Evolutionary conservation across 2,329 filamentous ascomycete genomes (phyloP), one percentile per base, ranked within the genome.

Genomic region (Alternaria sp.): DNA sequence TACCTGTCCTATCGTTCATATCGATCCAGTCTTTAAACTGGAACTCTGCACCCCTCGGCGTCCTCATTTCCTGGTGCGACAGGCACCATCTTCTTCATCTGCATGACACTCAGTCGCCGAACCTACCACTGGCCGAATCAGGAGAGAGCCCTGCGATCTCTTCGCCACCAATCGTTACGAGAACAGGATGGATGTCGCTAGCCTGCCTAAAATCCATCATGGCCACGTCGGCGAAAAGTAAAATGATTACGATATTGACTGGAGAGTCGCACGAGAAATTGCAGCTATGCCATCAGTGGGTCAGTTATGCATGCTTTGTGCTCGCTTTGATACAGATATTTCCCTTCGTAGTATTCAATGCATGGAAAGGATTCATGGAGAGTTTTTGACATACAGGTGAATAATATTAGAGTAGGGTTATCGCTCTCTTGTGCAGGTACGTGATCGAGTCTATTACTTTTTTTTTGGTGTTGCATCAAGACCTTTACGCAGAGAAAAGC

Each of bases 271-370:
- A 86, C 56, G 86, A 88, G 66, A 83, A 82, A 54, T 78, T 88
- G 2, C 83, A 86, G 55, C 62, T 74, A 1, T 68, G 73, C 37
- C 72, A 75, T 36, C 61, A 69, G 24, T 75, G 69, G 67, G 67
- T 60, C 6, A 53, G 64, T 9, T 74, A 73, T 39, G 83, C 82
- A 31, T 85, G 86, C 77, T 85, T 86, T 56, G 75, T 83, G 17
- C 76, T 86, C 0, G 83, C 84, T 0, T 73, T 88, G 4, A 63
- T 87, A 5, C 85, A 88, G 65, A 87, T 85, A 0, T 87, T 87
- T 49, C 85, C 85, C 0, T 88, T 86, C 64, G 82, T 88, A 55
- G 75, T 87, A 1, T 84, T 80, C 61, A 78, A 85, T 61, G 77
- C 82, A 23, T 70, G 74, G 57, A 79, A 78, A 39, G 81, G 82